These are phyloP conservation scores for Aureobasidium subglaciale DNA, from an alignment of 2,329 filamentous ascomycete genomes.

Conservation along the genomic window DNA sequence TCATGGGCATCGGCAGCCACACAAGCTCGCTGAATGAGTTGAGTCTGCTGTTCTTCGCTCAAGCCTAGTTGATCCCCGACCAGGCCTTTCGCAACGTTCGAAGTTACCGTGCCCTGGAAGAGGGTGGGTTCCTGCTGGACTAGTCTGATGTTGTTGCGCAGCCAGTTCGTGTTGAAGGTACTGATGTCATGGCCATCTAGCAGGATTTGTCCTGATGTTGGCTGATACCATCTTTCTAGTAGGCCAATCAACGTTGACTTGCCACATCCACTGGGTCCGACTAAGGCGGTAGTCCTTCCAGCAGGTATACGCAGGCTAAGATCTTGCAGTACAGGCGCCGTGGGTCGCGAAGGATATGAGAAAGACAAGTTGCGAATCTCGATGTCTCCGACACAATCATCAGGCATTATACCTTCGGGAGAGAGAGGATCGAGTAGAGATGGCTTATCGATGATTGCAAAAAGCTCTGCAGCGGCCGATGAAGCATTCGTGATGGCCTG, in stretches of 20 bases:
- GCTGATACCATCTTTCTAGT: conserved; percentile 30
- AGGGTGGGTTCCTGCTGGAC: conserved; percentile 33
- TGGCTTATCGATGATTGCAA: conserved; percentile 34
- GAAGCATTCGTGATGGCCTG: conserved; percentile 37
- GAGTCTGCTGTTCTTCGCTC: conserved; percentile 23
- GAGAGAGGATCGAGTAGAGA: conserved; percentile 34
- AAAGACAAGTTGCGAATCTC: conserved; percentile 61
- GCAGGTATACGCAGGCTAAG: conserved; percentile 32
- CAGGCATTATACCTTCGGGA: conserved; percentile 21
- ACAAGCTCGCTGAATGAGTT: conserved; percentile 30
- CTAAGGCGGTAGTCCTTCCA: conserved; percentile 40
- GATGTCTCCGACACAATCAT: conserved; percentile 41
- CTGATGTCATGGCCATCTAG: conserved; percentile 27
- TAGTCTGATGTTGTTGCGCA: conserved; percentile 27
- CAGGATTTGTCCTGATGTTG: conserved; percentile 24
- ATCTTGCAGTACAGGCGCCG: conserved; percentile 30
- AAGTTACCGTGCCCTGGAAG: conserved; percentile 29
- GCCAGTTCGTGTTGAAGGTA: conserved; percentile 28
- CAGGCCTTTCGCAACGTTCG: conserved; percentile 32
- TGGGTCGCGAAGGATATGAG: conserved; percentile 53
- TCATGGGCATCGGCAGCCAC: conserved; percentile 29
- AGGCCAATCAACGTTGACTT: conserved; percentile 33
- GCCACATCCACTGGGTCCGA: conserved; percentile 33
- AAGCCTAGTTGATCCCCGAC: conserved; percentile 23
- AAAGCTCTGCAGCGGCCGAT: conserved; percentile 36